Conservation (phyloP, 1,139 yeast genomes). For the Wickerhamomyces sp. region DNA sequence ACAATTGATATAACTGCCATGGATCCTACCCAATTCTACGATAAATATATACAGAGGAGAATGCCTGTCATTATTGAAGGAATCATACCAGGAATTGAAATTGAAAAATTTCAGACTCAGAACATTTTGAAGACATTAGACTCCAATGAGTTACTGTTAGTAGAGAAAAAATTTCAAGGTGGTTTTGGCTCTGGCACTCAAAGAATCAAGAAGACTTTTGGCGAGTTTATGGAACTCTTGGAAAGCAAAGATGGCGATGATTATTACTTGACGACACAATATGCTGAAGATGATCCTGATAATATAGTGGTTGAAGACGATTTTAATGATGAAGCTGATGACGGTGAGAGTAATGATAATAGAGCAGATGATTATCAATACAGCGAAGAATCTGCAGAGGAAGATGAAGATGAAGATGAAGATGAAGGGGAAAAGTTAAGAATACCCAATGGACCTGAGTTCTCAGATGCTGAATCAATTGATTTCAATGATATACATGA, state of each 20-base stretch:
- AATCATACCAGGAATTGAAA: conserved; percentile 14
- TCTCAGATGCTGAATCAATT: conserved; percentile 37
- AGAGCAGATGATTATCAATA: too few species aligned
- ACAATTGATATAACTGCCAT: conserved; percentile 7
- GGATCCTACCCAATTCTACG: conserved; percentile 14
- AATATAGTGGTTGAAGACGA: conserved; percentile 39
- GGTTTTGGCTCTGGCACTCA: conserved; percentile 66
- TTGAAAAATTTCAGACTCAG: conserved; percentile 23
- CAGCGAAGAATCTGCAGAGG: conserved; percentile 2
- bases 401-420: conserved; percentile 24
- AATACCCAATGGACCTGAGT: conserved; percentile 6
- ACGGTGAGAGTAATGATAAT: too few species aligned
- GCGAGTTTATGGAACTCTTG: conserved; percentile 41
- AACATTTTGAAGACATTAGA: conserved; percentile 31
- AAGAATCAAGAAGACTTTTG: conserved; percentile 45
- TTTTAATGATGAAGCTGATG: conserved; percentile 17
- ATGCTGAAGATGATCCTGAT: conserved; percentile 38
- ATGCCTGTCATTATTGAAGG: conserved; percentile 27
- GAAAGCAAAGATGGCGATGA: conserved; percentile 34
- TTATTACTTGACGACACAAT: conserved; percentile 66
- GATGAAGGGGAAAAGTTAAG: conserved; percentile 32
- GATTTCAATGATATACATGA: conserved; percentile 45
- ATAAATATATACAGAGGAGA: conserved; percentile 16
- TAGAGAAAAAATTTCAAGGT: conserved; percentile 49
- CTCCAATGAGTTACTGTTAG: conserved; percentile 38